Conservation (phyloP, 2,329 filamentous ascomycete species). For the Colletotrichum brevisporum region DNA sequence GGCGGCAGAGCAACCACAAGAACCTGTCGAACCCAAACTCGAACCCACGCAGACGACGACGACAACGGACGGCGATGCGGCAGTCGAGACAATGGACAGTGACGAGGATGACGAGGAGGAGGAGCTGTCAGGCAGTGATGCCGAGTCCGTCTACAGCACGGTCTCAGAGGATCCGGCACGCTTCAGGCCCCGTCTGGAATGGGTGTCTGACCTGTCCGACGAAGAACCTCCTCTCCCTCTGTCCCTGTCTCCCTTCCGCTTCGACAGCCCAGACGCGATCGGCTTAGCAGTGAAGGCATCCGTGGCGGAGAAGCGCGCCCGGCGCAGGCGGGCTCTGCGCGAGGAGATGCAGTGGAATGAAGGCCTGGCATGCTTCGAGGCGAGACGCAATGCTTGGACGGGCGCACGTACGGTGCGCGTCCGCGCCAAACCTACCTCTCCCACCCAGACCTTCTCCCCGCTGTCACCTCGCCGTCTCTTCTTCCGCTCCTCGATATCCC, state of each 20-base stretch:
- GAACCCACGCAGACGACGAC: constrained; percentile 14
- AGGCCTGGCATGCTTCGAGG: constrained; percentile 84
- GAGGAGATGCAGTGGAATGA: constrained; percentile 84
- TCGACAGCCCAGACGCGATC: constrained; percentile 64
- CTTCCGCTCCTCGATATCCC: constrained; percentile 62
- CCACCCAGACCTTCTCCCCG: constrained; percentile 58
- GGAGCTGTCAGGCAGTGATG: constrained; percentile 59
- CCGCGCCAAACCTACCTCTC: constrained; percentile 60
- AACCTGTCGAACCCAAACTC: constrained; percentile 22
- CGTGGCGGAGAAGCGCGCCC: constrained; percentile 65
- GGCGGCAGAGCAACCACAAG: constrained; percentile 8
- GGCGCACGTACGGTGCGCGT: constrained; percentile 75
- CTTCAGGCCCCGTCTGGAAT: constrained; percentile 67
- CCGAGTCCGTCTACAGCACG: constrained; percentile 68
- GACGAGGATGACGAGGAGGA: constrained; percentile 53
- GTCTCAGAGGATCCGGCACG: constrained; percentile 68
- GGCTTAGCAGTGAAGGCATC: constrained; percentile 58
- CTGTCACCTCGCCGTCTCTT: constrained; percentile 65
- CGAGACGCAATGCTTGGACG: constrained; percentile 87
- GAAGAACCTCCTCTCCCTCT: constrained; percentile 55
- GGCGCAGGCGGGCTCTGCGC: constrained; percentile 69
- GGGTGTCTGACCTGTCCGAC: constrained; percentile 71
- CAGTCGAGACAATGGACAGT: constrained; percentile 15
- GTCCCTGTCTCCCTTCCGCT: constrained; percentile 63
- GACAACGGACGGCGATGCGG: constrained; percentile 28